A percentile compares a stretch with the other conserved stretches of the same genome.
phyloP scores from a whole-genome alignment of 805 yeast species.

The Priceomyces castillae region DNA sequence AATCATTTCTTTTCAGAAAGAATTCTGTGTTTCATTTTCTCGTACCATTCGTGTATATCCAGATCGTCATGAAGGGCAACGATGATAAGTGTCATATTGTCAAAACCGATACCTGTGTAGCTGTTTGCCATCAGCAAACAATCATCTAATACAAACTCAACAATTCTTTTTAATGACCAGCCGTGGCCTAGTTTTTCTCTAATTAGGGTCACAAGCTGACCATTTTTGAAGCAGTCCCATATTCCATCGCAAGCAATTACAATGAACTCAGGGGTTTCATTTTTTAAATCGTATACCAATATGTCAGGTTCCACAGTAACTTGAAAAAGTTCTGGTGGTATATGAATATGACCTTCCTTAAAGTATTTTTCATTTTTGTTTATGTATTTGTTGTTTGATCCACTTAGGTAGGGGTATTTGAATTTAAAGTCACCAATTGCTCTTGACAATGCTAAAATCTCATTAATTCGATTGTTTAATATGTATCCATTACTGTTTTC shows the following conservation, averaged over 20 bases:
- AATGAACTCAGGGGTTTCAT: conserved; percentile 32
- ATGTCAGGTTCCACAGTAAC: conserved; percentile 46
- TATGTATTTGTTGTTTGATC: conserved; percentile 30
- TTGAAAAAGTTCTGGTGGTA: conserved; percentile 44
- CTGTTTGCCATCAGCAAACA: conserved; percentile 71
- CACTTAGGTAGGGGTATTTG: conserved; percentile 36
- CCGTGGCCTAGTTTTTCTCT: conserved; percentile 59
- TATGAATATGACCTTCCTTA: conserved; percentile 26
- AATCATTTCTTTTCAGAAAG: conserved; percentile 18
- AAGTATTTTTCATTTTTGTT: conserved; percentile 19
- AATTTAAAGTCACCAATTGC: conserved; percentile 46
- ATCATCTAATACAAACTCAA: conserved; percentile 58
- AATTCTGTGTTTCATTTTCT: conserved; percentile 44
- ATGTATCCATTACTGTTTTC: conserved; percentile 41
- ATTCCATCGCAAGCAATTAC: conserved; percentile 47
- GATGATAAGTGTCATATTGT: conserved; percentile 75
- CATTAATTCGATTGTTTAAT: conserved; percentile 39
- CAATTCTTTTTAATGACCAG: conserved; percentile 55
- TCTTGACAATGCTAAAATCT: conserved; percentile 41
- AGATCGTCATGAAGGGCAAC: conserved; percentile 53
- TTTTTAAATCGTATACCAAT: conserved; percentile 32
- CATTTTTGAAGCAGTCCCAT: conserved; percentile 53
- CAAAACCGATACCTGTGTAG: conserved; percentile 76
- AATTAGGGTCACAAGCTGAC: conserved; percentile 50
- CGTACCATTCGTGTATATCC: conserved; percentile 57